Evolutionary conservation across 371 early-diverging fungal species (phyloP).

Genomic region (Massospora cicadina): DNA sequence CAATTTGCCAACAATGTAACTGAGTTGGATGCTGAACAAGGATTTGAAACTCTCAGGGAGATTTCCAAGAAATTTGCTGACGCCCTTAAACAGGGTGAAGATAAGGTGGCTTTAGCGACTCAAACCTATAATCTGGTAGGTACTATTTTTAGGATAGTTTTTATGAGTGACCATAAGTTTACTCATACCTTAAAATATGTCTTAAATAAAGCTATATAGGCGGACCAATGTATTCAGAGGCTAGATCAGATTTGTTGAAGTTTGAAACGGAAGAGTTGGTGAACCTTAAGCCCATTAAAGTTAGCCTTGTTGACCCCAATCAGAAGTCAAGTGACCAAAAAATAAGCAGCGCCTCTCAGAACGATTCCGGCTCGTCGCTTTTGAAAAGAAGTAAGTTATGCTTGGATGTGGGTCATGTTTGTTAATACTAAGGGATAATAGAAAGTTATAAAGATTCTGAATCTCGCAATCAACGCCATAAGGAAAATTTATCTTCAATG

Average conservation of each 20-base stretch:
- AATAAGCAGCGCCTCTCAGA: no score
- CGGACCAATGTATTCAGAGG: conserved; percentile 76
- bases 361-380: not conserved
- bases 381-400: not conserved
- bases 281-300: conserved; percentile 27
- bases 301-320: conserved; percentile 9
- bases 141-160: not conserved
- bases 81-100: conserved; percentile 72
- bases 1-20: conserved; percentile 32
- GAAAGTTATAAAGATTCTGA: not conserved
- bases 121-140: conserved; percentile 81
- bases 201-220: conserved; percentile 27
- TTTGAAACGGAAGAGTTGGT: conserved; percentile 79
- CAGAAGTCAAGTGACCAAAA: not conserved
- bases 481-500: not conserved
- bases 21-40: conserved; percentile 27
- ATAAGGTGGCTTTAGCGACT: conserved; percentile 77
- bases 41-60: conserved; percentile 33
- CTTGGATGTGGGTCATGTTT: not conserved
- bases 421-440: not conserved
- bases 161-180: not conserved
- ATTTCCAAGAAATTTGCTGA: conserved; percentile 39
- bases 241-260: conserved; percentile 76
- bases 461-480: not conserved
- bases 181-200: not conserved